Percentiles rank a stretch among this genome's conserved stretches.
Evolutionary conservation across 164 flowering plant genomes (phyloP).

Genomic region (Echeveria elegans): DNA sequence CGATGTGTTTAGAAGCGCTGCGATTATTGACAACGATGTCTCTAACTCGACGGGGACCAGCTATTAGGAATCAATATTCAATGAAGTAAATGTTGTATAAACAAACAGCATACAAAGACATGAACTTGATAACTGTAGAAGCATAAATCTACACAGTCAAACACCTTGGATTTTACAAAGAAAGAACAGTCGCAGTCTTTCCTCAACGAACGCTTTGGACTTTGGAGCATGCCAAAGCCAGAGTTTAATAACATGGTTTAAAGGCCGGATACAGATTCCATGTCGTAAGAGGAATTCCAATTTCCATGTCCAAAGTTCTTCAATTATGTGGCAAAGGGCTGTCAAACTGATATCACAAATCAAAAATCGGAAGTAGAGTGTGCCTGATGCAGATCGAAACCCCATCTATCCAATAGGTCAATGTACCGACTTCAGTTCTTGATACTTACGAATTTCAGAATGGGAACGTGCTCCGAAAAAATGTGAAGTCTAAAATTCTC

Average conservation of each 20-base stretch:
- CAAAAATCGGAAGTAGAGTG: background rate
- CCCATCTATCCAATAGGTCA: background rate
- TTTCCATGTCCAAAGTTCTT: background rate
- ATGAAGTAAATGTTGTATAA: background rate
- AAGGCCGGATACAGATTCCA: background rate
- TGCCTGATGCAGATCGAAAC: background rate
- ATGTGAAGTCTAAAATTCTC: background rate
- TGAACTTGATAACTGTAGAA: background rate
- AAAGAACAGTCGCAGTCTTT: background rate
- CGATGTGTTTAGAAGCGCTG: background rate
- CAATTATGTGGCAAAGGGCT: background rate
- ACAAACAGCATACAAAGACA: background rate
- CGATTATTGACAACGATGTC: background rate
- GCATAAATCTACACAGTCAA: background rate
- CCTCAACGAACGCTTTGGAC: background rate
- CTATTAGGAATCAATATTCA: background rate
- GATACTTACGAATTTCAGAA: background rate
- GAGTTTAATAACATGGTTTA: background rate
- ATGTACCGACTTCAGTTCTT: background rate
- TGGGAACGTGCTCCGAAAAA: background rate
- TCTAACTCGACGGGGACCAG: background rate
- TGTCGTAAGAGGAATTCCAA: background rate
- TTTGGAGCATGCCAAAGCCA: slow-evolving; percentile 1
- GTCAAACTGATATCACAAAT: background rate
- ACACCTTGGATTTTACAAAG: background rate